Base-by-base conservation (phyloP, 306 rosid species). In the Quillaja saponaria region DNA sequence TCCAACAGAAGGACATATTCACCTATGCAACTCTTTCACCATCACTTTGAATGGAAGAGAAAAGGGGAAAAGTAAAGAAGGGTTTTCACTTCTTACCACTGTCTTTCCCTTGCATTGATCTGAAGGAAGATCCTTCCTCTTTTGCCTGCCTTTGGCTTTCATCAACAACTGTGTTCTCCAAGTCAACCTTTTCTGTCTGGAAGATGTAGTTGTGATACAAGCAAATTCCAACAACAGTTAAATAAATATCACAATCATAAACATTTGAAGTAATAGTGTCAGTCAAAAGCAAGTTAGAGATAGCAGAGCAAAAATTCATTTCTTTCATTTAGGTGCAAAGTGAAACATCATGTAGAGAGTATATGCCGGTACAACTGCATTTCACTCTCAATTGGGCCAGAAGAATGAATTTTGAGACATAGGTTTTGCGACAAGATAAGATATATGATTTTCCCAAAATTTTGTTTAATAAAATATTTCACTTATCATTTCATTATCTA, bases 151-250 rank as follows among this genome's bases (percentile, higher is more conserved):
- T 78, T 59, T 71, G 92, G 80, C 80, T 82, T 73, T 92, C 96
- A 67, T 75, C 82, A 63, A 92, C 84, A 49, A 92, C 80, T 11
- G 96, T 83, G 67, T 89, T 89, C 84, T 92, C 99, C 87, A 92
- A 76, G 74, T 92, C 96, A 64, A 92, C 95, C 65, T 89, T 92
- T 53, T 92, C 99, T 49, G 95, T 82, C 98, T 92, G 72, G 67
- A 80, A 48, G 63, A 81, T 42, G 15, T 67, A 76, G 59, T 39
- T 35, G n/a, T n/a, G 37, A 34, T 10, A 16, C 12, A 69, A 53
- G 46, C n/a, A 63, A 61, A 15, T 61, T 60, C 12, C 35, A 44
- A 55, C 11, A 69, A 58, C 50, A 65, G 34, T 13, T 3, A 17
- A 50, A 25, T 33, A 56, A 13, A n/a, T 49, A 34, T 4, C 33